A percentile compares a stretch with the other conserved stretches of the same genome.
Evolutionary conservation across 352 stramenopile genomes (phyloP).

Genomic region (Thraustotheca clavata): DNA sequence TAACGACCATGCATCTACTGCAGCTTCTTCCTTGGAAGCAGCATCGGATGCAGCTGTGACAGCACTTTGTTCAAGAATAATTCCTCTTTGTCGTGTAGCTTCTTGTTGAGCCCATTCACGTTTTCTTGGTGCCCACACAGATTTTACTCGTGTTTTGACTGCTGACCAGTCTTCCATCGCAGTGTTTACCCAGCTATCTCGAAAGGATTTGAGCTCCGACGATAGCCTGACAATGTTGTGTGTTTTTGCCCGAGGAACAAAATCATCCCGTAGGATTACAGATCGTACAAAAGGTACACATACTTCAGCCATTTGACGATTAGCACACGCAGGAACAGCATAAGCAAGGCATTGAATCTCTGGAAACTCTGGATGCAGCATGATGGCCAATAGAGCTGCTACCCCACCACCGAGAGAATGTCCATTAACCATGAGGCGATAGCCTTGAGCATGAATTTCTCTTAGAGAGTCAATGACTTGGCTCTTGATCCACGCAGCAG

Average conservation of each 20-base stretch:
- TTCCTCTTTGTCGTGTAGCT: conserved; percentile 24
- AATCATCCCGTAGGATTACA: conserved; percentile 76
- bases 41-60: not conserved
- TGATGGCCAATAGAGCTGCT: conserved; percentile 63
- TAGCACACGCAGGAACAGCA: conserved; percentile 72
- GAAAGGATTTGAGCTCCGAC: conserved; percentile 67
- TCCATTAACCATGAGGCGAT: conserved; percentile 70
- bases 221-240: conserved; percentile 76
- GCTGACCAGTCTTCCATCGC: conserved; percentile 70
- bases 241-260: conserved; percentile 74
- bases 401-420: conserved; percentile 76
- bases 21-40: not conserved
- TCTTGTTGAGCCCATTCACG: conserved; percentile 68
- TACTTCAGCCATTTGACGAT: conserved; percentile 66
- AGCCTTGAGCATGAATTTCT: conserved; percentile 63
- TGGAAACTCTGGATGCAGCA: conserved; percentile 81
- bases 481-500: conserved; percentile 83
- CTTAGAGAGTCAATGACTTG: conserved; percentile 67
- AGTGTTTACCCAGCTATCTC: conserved; percentile 68
- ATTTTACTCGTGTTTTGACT: conserved; percentile 76
- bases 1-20: conserved; percentile 10
- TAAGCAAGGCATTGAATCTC: conserved; percentile 81
- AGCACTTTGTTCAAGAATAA: not conserved
- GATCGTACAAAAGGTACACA: conserved; percentile 74
- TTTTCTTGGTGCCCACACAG: conserved; percentile 70